phyloP scores from a whole-genome alignment of 2,329 filamentous ascomycete species.

The Apiospora kogelbergensis region DNA sequence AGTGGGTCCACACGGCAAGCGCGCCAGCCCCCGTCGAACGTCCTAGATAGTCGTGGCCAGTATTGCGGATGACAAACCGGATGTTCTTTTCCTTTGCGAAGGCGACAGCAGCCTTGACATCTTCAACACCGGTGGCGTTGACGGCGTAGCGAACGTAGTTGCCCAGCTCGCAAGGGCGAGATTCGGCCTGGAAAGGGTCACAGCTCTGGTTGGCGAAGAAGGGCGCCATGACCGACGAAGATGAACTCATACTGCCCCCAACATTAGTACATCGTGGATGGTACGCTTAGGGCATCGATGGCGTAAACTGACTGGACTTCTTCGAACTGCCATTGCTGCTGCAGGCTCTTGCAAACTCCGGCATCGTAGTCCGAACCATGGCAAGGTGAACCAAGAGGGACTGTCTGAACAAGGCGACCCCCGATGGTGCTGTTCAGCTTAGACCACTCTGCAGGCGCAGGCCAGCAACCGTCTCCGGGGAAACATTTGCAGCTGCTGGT shows the following conservation, averaged over 20 bases:
- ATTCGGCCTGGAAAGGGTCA: conserved; percentile 11
- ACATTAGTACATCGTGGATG: neutral
- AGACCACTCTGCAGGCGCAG: conserved; percentile 8
- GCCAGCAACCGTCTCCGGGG: conserved; percentile 14
- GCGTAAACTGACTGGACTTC: conserved; percentile 8
- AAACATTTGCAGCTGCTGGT: conserved; percentile 7
- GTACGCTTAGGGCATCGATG: neutral
- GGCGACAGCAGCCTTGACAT: conserved; percentile 10
- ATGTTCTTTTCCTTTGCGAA: conserved; percentile 38
- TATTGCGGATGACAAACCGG: conserved; percentile 48
- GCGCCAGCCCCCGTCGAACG: conserved; percentile 52
- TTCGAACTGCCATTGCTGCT: conserved; percentile 12
- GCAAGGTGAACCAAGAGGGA: conserved; percentile 26
- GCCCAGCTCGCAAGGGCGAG: conserved; percentile 12
- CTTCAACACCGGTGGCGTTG: conserved; percentile 11
- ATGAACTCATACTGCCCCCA: conserved; percentile 13
- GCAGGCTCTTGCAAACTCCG: conserved; percentile 17
- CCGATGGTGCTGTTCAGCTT: conserved; percentile 16
- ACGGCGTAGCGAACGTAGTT: conserved; percentile 16
- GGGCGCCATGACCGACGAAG: conserved; percentile 16
- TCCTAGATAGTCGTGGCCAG: conserved; percentile 50
- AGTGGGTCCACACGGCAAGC: conserved; percentile 47
- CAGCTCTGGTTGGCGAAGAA: conserved; percentile 18
- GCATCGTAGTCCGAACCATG: conserved; percentile 19
- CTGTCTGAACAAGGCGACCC: conserved; percentile 23